Conservation (phyloP, 2,329 filamentous ascomycete species). For the Colletotrichum sp. region DNA sequence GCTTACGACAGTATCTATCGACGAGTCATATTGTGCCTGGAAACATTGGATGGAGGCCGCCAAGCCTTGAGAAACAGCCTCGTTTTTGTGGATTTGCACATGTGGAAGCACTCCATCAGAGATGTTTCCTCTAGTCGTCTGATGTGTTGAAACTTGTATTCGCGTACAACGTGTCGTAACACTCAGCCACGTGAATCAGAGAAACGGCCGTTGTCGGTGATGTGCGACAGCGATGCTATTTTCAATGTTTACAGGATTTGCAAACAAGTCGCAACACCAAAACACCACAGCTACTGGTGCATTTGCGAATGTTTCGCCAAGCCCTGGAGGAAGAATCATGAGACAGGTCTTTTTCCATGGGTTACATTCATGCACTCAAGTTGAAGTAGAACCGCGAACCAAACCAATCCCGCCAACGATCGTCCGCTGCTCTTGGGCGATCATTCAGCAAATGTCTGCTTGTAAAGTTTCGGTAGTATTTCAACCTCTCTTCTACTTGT, state of each 20-base stretch:
- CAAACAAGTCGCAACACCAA: accelerated
- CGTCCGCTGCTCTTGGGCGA: no score
- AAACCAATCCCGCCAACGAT: no score
- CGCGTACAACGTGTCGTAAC: neutral
- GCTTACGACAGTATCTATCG: neutral
- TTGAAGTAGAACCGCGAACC: no score
- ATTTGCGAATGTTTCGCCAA: neutral
- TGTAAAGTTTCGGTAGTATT: no score
- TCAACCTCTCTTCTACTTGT: no score
- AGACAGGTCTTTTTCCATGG: no score
- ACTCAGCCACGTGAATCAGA: neutral
- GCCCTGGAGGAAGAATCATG: no score
- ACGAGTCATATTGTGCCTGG: neutral
- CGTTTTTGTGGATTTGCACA: neutral
- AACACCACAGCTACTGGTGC: no score
- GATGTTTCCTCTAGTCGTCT: neutral
- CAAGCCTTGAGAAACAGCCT: neutral
- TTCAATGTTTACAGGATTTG: neutral
- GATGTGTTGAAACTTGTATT: neutral
- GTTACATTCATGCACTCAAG: no score
- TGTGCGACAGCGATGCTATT: neutral
- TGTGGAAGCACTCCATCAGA: no score
- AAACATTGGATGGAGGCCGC: neutral
- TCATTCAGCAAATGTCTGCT: no score
- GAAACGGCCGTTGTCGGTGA: accelerated